Evolutionary conservation across 768 basidiomycete genomes (phyloP).

Genomic region (Trichaptum fuscoviolaceum): DNA sequence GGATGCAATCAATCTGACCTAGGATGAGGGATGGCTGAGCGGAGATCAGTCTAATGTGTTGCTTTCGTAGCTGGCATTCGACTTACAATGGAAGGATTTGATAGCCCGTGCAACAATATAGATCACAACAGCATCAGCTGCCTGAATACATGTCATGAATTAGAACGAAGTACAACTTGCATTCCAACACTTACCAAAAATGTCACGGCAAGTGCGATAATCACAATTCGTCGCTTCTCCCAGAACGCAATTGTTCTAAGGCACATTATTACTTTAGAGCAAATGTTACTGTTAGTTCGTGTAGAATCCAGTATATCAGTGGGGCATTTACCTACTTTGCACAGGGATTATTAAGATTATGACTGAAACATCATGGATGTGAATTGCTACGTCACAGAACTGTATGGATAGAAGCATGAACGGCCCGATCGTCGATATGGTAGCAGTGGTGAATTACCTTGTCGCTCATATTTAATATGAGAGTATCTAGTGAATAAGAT

Average conservation of each 20-base stretch:
- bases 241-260: conserved; percentile 1
- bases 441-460: background rate
- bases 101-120: background rate
- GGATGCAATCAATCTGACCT: background rate
- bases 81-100: background rate
- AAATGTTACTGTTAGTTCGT: background rate
- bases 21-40: background rate
- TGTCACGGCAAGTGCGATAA: background rate
- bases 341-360: background rate
- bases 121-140: background rate
- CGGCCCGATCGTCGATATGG: background rate
- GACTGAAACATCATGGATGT: background rate
- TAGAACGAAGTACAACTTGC: background rate
- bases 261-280: background rate
- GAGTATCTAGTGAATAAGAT: background rate
- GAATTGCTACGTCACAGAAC: background rate
- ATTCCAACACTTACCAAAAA: background rate
- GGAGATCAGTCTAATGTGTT: background rate
- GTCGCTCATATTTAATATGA: background rate
- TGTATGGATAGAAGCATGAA: background rate
- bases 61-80: background rate
- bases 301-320: background rate
- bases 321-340: background rate
- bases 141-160: background rate
- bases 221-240: background rate